Evolutionary conservation across 257 asterid genomes (phyloP), one percentile per base, ranked within the genome.

Genomic region (Ehretia macrophylla): DNA sequence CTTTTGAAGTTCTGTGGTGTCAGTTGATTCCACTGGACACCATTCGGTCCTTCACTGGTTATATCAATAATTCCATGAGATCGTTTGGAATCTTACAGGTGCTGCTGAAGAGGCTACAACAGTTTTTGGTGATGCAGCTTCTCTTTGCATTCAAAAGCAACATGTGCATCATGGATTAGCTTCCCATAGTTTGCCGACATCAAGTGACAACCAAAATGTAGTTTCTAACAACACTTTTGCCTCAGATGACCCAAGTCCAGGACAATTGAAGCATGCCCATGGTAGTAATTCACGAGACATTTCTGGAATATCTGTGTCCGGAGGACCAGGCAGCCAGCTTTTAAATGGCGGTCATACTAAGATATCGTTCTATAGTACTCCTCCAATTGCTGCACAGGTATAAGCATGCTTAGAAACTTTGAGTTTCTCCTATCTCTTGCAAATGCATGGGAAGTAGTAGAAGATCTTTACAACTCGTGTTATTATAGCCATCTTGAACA

Each of bases 341-440:
- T 37, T 74, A 37, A 78, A 79, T 79, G 82, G 86, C 63, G 83
- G 68, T 66, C 60, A 85, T 45, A 66, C 85, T 68, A 57, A 75
- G 63, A 59, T 79, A 62, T 80, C 95, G 53, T 88, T 83, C 72
- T 89, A 83, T 68, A 83, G 56, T 72, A 93, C 99, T 53, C 99
- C 99, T 38, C 97, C 97, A 37, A 76, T 89, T 82, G 79, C 86
- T 55, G 11, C 82, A 40, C 96, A 87, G 96, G 98, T 92, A 75
- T 63, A 58, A 8, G 23, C 32, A 4, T 8, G 17, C 32, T 4
- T 12, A 2, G 19, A 17, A 48, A 23, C 55, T 60, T 48, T 46
- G 32, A 32, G 17, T 19, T 60, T 18, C 17, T 32, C 22, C 56
- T 27, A 11, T 32, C 37, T 49, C 65, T 60, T 49, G 10, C 3